Evolutionary conservation across 1,139 yeast genomes (phyloP).

Genomic region (Sugiyamaella novakii): DNA sequence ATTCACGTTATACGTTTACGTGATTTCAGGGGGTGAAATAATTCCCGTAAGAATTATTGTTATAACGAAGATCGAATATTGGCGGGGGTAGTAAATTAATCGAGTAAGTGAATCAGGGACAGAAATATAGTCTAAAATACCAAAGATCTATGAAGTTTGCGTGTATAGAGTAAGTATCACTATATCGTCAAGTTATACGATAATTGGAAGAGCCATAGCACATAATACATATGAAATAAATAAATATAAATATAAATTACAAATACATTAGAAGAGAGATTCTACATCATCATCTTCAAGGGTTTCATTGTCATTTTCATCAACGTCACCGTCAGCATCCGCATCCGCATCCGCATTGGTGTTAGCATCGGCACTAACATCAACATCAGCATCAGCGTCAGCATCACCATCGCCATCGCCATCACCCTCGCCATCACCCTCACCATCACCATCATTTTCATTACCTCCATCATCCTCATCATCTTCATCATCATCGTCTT

Average conservation of each 20-base stretch:
- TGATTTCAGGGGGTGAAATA: too few relatives aligned
- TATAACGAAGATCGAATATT: too few relatives aligned
- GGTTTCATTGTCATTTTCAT: conserved; percentile 18
- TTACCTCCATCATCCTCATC: conserved; percentile 33
- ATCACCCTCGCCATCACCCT: conserved; percentile 31
- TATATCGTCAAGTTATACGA: too few relatives aligned
- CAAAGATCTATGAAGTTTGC: too few relatives aligned
- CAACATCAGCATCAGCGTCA: conserved; percentile 35
- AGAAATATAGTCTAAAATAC: too few relatives aligned
- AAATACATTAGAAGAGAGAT: conserved; percentile 20
- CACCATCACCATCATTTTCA: conserved; percentile 49
- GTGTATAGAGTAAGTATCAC: too few relatives aligned
- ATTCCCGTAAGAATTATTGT: too few relatives aligned
- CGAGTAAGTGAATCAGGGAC: too few relatives aligned
- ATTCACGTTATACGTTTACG: too few relatives aligned
- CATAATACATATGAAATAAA: too few relatives aligned
- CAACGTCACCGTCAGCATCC: conserved; percentile 43
- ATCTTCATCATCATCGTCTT: conserved; percentile 24
- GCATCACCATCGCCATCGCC: conserved; percentile 30
- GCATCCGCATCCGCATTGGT: conserved; percentile 44
- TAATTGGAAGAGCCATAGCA: too few relatives aligned
- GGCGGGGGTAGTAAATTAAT: too few relatives aligned
- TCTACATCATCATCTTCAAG: conserved; percentile 28
- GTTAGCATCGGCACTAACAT: conserved; percentile 31
- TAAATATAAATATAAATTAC: conserved; percentile 3